Percentiles rank a stretch among this genome's conserved stretches.
These are phyloP conservation scores for Carex scoparia DNA, from an alignment of 176 grass and related monocot species.

Conservation along the genomic window DNA sequence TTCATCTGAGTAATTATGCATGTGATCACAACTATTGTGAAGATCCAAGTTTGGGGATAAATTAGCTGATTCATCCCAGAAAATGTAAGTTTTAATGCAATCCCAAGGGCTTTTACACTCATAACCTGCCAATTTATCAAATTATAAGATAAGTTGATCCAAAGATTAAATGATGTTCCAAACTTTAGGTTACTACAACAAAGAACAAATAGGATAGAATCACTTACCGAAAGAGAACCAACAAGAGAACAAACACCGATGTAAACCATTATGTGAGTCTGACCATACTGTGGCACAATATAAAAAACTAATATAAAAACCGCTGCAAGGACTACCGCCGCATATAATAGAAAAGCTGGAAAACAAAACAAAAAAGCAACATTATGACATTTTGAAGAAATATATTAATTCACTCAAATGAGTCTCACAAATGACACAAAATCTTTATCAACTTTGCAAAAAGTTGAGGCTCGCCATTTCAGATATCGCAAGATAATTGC, in stretches of 20 bases:
- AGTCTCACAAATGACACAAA: neutral
- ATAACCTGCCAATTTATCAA: slow-evolving; percentile 68
- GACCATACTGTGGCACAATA: slow-evolving; percentile 81
- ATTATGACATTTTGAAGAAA: slow-evolving; percentile 14
- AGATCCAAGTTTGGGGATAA: slow-evolving; percentile 92
- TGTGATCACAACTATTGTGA: slow-evolving; percentile 69
- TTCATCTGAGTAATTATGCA: slow-evolving; percentile 93
- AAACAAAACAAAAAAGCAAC: neutral
- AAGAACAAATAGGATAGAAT: slow-evolving; percentile 2
- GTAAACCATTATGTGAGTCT: slow-evolving; percentile 96
- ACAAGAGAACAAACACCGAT: slow-evolving; percentile 96
- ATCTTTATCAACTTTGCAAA: neutral
- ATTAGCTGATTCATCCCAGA: slow-evolving; percentile 86
- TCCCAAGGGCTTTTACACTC: slow-evolving; percentile 98
- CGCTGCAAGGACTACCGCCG: slow-evolving; percentile 48
- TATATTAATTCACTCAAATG: neutral
- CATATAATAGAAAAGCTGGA: slow-evolving; percentile 85
- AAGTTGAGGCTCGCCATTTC: neutral
- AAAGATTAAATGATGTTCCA: neutral
- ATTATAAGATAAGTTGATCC: neutral
- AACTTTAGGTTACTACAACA: neutral
- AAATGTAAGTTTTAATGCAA: slow-evolving; percentile 94
- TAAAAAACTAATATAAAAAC: slow-evolving; percentile 79
- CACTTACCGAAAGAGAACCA: slow-evolving; percentile 83
- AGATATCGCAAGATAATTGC: neutral